Conservation (phyloP, 2,329 filamentous ascomycete species). For the Rutstroemia sp. region DNA sequence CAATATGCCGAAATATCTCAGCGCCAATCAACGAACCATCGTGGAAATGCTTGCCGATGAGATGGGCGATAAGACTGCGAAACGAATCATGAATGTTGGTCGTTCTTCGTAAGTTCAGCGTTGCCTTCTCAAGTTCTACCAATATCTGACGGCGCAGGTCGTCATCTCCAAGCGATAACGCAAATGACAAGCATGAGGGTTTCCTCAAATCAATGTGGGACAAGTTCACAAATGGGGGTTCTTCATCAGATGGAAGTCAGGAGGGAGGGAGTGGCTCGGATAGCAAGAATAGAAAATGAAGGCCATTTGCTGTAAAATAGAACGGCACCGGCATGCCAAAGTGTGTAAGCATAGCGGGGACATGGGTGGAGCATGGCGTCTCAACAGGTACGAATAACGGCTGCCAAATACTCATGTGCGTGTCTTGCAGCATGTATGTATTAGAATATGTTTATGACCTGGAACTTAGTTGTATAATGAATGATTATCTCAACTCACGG, state of each 20-base stretch:
- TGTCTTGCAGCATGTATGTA: not conserved
- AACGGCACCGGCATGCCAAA: not conserved
- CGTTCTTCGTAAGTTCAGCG: slow-evolving; percentile 40
- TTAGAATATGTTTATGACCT: slow-evolving; percentile 1
- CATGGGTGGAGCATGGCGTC: slow-evolving; percentile 2
- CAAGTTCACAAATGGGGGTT: slow-evolving; percentile 62
- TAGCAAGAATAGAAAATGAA: slow-evolving; percentile 4
- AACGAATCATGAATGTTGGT: slow-evolving; percentile 81
- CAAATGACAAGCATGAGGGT: slow-evolving; percentile 69
- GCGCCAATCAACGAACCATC: slow-evolving; percentile 83
- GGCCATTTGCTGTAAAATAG: slow-evolving; percentile 3
- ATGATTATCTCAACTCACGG: slow-evolving; percentile 8
- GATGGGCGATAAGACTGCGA: slow-evolving; percentile 86
- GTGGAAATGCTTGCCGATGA: slow-evolving; percentile 95
- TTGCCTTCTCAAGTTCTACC: slow-evolving; percentile 9
- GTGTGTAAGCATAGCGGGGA: slow-evolving; percentile 1
- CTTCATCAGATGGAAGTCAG: slow-evolving; percentile 3
- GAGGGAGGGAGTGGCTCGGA: slow-evolving; percentile 11
- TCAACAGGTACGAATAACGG: slow-evolving; percentile 3
- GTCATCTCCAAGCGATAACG: slow-evolving; percentile 10
- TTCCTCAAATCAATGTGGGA: slow-evolving; percentile 94
- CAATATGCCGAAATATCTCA: slow-evolving; percentile 89
- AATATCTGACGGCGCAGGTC: slow-evolving; percentile 10
- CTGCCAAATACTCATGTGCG: not conserved
- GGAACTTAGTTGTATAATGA: slow-evolving; percentile 5